Base-by-base conservation (phyloP, 345 rosid species). In the Anacardium occidentale region DNA sequence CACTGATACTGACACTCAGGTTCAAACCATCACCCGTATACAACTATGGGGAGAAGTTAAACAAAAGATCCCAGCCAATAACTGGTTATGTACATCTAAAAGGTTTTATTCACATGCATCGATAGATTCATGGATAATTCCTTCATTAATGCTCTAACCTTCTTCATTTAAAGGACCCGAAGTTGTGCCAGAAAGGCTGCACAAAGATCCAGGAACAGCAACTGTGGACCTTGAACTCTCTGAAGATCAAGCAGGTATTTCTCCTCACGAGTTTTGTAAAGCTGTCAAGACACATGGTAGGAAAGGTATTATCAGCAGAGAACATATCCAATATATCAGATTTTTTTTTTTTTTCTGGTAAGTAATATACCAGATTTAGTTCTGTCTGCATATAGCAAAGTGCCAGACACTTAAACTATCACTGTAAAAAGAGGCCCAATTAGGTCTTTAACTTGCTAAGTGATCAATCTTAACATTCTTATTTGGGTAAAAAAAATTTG, bases 151-250 rank as follows among this genome's bases (percentile, higher is more conserved):
- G 7, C 40, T 6, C 40, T 77, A 70, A 48, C 42, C 50, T 66
- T 48, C 64, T 59, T 77, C 11, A 1, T 67, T 81, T 83, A 94
- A 44, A 92, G 85, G 58, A 94, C 89, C 53, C 91, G 91, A 18
- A 94, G 94, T 81, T 88, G 93, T 1, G 94, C 84, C 52, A 94
- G 95, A 74, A 94, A 94, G 29, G 91, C 90, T 1, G 98, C 96
- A 37, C 98, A 94, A 50, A 94, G 92, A 79, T 94, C 98, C 83
- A 94, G 79, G 81, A 94, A 92, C 11, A 94, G 89, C 77, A 94
- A 80, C 78, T 94, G 97, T n/a, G 95, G 94, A 26, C 98, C 98
- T 20, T 81, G 86, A 60, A 94, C 85, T 78, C 95, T 81, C 80
- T 86, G 98, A 20, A 94, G 89, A 77, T 94, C 98, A 14, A 92